Evolutionary conservation across 495 filamentous ascomycete genomes (phyloP).

Genomic region (Mytilinidion resinicola): DNA sequence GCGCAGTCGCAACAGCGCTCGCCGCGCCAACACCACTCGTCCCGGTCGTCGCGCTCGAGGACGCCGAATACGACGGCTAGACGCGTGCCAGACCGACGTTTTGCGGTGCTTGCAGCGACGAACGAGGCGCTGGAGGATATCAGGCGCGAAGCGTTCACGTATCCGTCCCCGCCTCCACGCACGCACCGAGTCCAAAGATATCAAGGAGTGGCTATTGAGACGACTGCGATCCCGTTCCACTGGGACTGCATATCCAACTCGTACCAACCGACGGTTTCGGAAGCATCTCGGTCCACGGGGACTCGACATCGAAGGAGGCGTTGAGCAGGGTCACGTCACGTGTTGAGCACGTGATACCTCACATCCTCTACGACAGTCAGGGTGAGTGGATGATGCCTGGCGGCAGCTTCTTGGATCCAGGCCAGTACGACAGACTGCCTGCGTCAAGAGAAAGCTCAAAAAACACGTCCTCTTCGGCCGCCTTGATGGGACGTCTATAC

Average conservation of each 20-base stretch:
- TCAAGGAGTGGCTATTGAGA: slow-evolving; percentile 20
- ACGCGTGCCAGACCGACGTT: slow-evolving; percentile 21
- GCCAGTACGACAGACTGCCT: too few relatives aligned
- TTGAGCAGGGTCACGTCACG: neutral
- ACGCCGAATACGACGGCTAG: slow-evolving; percentile 22
- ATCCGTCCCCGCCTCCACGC: slow-evolving; percentile 21
- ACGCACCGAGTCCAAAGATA: slow-evolving; percentile 15
- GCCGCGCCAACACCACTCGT: slow-evolving; percentile 14
- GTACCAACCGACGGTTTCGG: slow-evolving; percentile 8
- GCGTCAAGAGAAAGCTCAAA: too few relatives aligned
- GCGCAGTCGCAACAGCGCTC: slow-evolving; percentile 11
- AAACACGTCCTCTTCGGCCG: too few relatives aligned
- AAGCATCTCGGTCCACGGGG: neutral
- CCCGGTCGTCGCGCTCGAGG: slow-evolving; percentile 8
- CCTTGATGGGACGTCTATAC: too few relatives aligned
- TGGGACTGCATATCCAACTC: slow-evolving; percentile 26
- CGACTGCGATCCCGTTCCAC: slow-evolving; percentile 18
- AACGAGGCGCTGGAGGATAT: slow-evolving; percentile 24
- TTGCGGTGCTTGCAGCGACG: slow-evolving; percentile 27
- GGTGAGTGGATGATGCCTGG: too few relatives aligned
- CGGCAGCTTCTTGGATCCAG: too few relatives aligned
- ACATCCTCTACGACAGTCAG: too few relatives aligned
- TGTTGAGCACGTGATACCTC: too few relatives aligned
- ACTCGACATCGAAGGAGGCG: neutral
- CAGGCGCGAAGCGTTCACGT: slow-evolving; percentile 23